Base-by-base conservation (phyloP, 164 flowering plant species). In the Buxus sempervirens region DNA sequence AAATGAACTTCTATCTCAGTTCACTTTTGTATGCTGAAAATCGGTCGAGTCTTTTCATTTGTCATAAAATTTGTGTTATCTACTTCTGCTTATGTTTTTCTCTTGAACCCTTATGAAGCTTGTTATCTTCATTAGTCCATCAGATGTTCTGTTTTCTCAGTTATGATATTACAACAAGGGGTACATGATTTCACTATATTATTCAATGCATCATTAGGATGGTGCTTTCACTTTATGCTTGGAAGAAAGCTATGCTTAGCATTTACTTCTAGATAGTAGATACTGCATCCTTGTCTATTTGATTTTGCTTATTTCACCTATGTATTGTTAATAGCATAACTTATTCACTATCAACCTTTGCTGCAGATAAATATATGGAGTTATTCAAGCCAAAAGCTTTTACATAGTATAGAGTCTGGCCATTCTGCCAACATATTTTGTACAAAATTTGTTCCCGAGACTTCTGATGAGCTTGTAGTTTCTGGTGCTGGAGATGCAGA, bases 401-500 rank as follows among this genome's bases (percentile, higher is more conserved):
- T 90, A 81, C 92, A 86, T 54, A 83, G 86, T 67, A 76, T 91
- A 53, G 98, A 90, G 49, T 87, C 87, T 58, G 98, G 98, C 13
- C 98, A 95, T 80, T 74, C 91, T 60, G 82, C 94, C 42, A 95
- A 95, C 72, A 91, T 95, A 78, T 91, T 95, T 64, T 95, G 98
- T 65, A 82, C 96, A 66, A 95, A 95, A 70, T 90, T 95, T 80
- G 74, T 95, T 55, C 98, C 98, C 18, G 98, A 90, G 81, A 90
- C 96, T 32, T 86, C 89, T 62, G 96, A 91, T 84, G 97, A 91
- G 73, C 85, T 90, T 74, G 96, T 95, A 36, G 94, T 82, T 36
- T 95, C 98, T 67, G 96, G 97, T 48, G 98, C 98, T 63, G 96
- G 83, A 72, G 98, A 95, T 84, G 85, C 90, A 60, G 95, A 91